Conservation (phyloP, 345 rosid genomes). For the Nasturtium officinale region DNA sequence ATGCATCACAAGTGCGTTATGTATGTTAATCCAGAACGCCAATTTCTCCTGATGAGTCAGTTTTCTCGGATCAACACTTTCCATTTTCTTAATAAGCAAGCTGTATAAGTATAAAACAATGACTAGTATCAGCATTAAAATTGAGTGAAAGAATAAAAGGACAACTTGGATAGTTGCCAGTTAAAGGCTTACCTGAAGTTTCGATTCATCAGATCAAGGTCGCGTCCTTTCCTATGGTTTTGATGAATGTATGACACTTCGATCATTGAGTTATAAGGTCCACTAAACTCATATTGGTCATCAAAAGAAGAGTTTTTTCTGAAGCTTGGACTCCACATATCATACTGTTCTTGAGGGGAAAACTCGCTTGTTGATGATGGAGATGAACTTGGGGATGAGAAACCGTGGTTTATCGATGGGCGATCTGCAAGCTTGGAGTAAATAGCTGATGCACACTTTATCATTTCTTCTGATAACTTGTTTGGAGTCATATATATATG, state of each 20-base stretch:
- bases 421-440: conserved; percentile 91
- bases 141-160: not conserved
- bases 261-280: conserved; percentile 92
- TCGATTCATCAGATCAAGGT: conserved; percentile 74
- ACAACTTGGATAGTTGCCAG: not conserved
- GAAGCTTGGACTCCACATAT: conserved; percentile 91
- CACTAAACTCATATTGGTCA: conserved; percentile 88
- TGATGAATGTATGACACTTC: conserved; percentile 81
- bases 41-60: conserved; percentile 82
- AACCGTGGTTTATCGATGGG: conserved; percentile 64
- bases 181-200: conserved; percentile 66
- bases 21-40: conserved; percentile 95
- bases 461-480: conserved; percentile 92
- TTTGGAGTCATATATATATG: conserved; percentile 84
- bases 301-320: conserved; percentile 80
- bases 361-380: conserved; percentile 66
- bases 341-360: conserved; percentile 76
- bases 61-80: conserved; percentile 68
- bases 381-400: conserved; percentile 86
- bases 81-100: conserved; percentile 67
- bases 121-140: not conserved
- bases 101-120: conserved; percentile 48
- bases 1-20: conserved; percentile 92
- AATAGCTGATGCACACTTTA: conserved; percentile 80
- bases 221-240: conserved; percentile 71